phyloP scores from a whole-genome alignment of 2,329 filamentous ascomycete species.

The Claviceps humidiphila region DNA sequence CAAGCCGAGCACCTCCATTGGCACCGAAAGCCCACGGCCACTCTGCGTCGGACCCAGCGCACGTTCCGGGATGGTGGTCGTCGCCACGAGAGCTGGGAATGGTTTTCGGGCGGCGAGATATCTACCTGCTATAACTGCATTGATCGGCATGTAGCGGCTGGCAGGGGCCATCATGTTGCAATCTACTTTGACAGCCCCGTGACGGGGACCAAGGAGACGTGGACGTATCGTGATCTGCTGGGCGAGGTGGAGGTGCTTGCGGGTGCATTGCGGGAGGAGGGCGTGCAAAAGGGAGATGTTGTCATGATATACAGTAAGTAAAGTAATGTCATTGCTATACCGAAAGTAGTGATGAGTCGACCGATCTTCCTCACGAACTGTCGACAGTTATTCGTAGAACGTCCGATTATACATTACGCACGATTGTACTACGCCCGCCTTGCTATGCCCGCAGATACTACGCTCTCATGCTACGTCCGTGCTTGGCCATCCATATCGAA shows the following conservation, averaged over 20 bases:
- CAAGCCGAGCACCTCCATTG: slow-evolving; percentile 68
- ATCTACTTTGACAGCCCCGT: slow-evolving; percentile 86
- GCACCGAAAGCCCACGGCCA: slow-evolving; percentile 59
- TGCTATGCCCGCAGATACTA: too few species aligned
- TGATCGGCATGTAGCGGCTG: slow-evolving; percentile 72
- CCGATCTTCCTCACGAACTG: background rate
- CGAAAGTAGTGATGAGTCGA: too few species aligned
- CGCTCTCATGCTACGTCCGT: too few species aligned
- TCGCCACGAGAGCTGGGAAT: slow-evolving; percentile 69
- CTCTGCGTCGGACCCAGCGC: slow-evolving; percentile 48
- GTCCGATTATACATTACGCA: too few species aligned
- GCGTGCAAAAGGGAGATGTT: slow-evolving; percentile 70
- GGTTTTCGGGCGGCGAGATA: slow-evolving; percentile 82
- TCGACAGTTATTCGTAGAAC: too few species aligned
- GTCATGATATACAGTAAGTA: slow-evolving; percentile 74
- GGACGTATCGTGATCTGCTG: slow-evolving; percentile 64
- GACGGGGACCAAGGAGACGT: slow-evolving; percentile 54
- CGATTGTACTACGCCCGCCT: too few species aligned
- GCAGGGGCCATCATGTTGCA: slow-evolving; percentile 60
- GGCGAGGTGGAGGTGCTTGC: slow-evolving; percentile 71
- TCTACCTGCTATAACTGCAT: slow-evolving; percentile 88
- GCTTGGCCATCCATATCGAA: background rate
- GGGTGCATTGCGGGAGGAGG: slow-evolving; percentile 68
- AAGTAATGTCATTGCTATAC: slow-evolving; percentile 13
- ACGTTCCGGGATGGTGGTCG: slow-evolving; percentile 46